Base-by-base conservation (phyloP, 805 yeast species). In the Lipomyces chichibuensis region DNA sequence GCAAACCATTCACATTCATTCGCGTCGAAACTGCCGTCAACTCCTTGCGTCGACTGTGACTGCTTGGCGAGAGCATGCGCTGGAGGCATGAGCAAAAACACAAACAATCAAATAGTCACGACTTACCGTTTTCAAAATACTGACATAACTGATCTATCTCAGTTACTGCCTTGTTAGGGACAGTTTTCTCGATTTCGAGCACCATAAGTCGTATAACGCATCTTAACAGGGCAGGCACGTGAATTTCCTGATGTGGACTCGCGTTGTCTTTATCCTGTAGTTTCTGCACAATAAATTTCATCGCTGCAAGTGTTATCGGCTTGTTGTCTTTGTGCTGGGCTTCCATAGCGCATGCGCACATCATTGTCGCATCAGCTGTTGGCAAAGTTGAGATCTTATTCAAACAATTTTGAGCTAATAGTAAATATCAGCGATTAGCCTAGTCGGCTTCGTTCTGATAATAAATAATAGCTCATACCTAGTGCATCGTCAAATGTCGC, bases 281-380 rank as follows among this genome's bases (percentile, higher is more conserved):
- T 23, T 37, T 23, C 29, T 60, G 54, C 6, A 67, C 32, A 20
- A 67, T 43, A 8, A 57, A 37, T 43, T 58, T 52, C 70, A 67
- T 64, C 14, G 70, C 65, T 9, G 56, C 57, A 4, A 67, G 55
- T 5, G 67, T 61, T 8, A 67, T 62, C 11, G 60, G 55, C 60
- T 67, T 64, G 29, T 56, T 59, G 11, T 61, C 67, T 25, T 32
- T 57, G 27, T 60, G 65, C 35, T 67, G 70, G 14, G 67, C 65
- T 32, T 67, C 67, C 61, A 60, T 60, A 11, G 70, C 70, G 33
- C 70, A 67, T 1, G 70, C 63, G 20, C 61, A 33, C 20, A 67
- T 39, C 25, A 67, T 46, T 29, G 43, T 59, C 20, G 59, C 23
- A 37, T 54, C 63, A 2, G 46, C 59, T 2, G 49, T 52, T 7